phyloP scores from a whole-genome alignment of 2,329 filamentous ascomycete genomes.

The Neurospora sp. region DNA sequence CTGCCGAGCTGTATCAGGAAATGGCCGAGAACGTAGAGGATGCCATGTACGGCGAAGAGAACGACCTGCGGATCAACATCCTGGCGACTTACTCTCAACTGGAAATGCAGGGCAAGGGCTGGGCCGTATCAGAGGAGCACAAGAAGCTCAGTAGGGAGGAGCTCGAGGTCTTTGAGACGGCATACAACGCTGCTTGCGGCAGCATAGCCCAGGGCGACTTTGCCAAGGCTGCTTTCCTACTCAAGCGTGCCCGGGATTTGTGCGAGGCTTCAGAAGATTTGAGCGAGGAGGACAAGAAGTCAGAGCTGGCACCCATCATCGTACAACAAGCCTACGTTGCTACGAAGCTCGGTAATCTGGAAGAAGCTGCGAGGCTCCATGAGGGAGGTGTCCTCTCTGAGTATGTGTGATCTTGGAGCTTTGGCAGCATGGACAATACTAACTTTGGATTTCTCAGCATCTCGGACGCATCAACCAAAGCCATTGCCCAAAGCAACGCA shows the following conservation, averaged over 20 bases:
- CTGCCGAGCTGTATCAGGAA: slow-evolving; percentile 52
- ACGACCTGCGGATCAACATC: slow-evolving; percentile 69
- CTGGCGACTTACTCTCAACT: slow-evolving; percentile 63
- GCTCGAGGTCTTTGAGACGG: slow-evolving; percentile 68
- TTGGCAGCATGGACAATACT: slow-evolving; percentile 14
- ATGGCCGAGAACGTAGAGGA: slow-evolving; percentile 36
- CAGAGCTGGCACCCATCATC: slow-evolving; percentile 65
- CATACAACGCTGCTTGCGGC: slow-evolving; percentile 70
- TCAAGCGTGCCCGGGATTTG: slow-evolving; percentile 60
- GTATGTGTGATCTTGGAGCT: slow-evolving; percentile 34
- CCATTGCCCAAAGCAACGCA: slow-evolving; percentile 58
- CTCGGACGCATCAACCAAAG: slow-evolving; percentile 55
- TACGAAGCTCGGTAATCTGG: slow-evolving; percentile 52
- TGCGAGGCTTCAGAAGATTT: slow-evolving; percentile 68
- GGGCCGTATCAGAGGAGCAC: slow-evolving; percentile 39
- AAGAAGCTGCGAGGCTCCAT: slow-evolving; percentile 56
- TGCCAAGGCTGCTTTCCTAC: slow-evolving; percentile 51
- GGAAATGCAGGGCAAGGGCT: slow-evolving; percentile 53
- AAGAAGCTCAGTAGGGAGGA: slow-evolving; percentile 50
- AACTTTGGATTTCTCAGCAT: slow-evolving; percentile 36
- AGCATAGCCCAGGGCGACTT: slow-evolving; percentile 62
- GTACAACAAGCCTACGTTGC: slow-evolving; percentile 69
- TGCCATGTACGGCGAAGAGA: slow-evolving; percentile 50
- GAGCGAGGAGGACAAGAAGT: slow-evolving; percentile 61
- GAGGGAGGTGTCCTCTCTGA: slow-evolving; percentile 50